Percentiles rank a stretch among this genome's conserved stretches.
phyloP scores from a whole-genome alignment of 208 protist species.

The Wallacemonas rigidus region DNA sequence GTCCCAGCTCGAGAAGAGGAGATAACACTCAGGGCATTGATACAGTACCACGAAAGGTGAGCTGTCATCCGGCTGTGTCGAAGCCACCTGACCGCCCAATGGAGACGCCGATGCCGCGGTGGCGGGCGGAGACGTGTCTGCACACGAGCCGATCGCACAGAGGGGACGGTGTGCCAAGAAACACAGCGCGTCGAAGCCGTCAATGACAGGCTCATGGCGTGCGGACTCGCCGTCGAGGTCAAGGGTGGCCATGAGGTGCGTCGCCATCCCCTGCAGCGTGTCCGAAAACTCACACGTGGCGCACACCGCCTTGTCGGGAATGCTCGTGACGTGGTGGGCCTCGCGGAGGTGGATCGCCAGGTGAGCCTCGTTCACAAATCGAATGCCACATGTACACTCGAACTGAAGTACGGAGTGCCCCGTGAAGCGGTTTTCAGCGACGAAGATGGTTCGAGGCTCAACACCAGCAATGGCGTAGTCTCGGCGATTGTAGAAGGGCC shows the following conservation, averaged over 20 bases:
- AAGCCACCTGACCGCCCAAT: neutral
- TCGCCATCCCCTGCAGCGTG: constrained; percentile 38
- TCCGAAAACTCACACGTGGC: constrained; percentile 36
- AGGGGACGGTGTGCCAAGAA: constrained; percentile 30
- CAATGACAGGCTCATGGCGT: constrained; percentile 27
- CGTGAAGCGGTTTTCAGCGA: constrained; percentile 41
- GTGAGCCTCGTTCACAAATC: constrained; percentile 52
- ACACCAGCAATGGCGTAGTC: constrained; percentile 60
- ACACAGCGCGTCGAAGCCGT: constrained; percentile 18
- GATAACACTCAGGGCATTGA: constrained; percentile 66
- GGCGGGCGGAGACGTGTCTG: neutral
- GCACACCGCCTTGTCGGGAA: constrained; percentile 45
- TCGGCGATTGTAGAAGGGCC: constrained; percentile 53
- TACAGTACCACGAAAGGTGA: constrained; percentile 60
- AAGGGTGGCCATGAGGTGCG: constrained; percentile 32
- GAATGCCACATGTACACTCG: constrained; percentile 63
- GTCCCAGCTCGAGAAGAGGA: constrained; percentile 58
- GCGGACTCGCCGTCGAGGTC: neutral
- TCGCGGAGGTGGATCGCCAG: constrained; percentile 61
- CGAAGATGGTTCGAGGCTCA: constrained; percentile 25
- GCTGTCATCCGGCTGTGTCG: neutral
- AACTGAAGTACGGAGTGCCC: constrained; percentile 57
- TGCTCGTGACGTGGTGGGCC: constrained; percentile 45
- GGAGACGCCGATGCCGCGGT: constrained; percentile 5
- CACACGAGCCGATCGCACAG: constrained; percentile 18